Evolutionary conservation across 2,329 filamentous ascomycete genomes (phyloP).

Genomic region (Fusarium guadeloupense): DNA sequence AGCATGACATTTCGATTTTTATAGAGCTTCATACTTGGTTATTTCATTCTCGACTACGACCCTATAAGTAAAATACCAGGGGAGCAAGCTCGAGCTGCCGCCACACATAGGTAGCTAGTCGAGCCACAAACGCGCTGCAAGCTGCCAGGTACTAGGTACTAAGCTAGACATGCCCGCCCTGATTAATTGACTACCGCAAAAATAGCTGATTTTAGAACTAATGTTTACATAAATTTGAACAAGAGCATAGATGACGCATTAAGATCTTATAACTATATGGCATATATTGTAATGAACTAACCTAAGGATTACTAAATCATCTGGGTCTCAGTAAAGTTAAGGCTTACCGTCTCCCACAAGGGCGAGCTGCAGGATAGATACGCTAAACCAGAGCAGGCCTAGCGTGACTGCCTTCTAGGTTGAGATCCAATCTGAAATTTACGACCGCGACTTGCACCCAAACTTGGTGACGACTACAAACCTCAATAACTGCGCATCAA

Average conservation of each 20-base stretch:
- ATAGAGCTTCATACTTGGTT: not conserved
- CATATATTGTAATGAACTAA: too few relatives aligned
- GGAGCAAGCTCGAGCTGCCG: not conserved
- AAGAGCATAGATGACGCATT: too few relatives aligned
- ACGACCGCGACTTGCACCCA: conserved; percentile 40
- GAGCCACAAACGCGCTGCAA: conserved; percentile 26
- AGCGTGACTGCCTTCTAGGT: conserved; percentile 36
- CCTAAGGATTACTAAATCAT: too few relatives aligned
- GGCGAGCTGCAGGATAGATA: too few relatives aligned
- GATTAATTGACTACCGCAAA: too few relatives aligned
- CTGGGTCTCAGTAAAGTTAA: too few relatives aligned
- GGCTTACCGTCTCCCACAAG: too few relatives aligned
- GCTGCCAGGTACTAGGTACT: not conserved
- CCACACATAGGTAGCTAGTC: conserved; percentile 21
- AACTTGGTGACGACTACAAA: conserved; percentile 32
- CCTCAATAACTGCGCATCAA: conserved; percentile 39
- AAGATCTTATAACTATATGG: too few relatives aligned
- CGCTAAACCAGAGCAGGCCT: conserved; percentile 17
- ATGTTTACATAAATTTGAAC: too few relatives aligned
- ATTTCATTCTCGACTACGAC: not conserved
- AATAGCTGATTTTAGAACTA: too few relatives aligned
- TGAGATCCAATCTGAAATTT: conserved; percentile 52
- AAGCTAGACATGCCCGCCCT: too few relatives aligned
- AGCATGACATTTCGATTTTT: too few relatives aligned
- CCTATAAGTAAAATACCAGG: not conserved